Evolutionary conservation across 2,329 filamentous ascomycete genomes (phyloP).

Genomic region (Trichocomaceae sp.): DNA sequence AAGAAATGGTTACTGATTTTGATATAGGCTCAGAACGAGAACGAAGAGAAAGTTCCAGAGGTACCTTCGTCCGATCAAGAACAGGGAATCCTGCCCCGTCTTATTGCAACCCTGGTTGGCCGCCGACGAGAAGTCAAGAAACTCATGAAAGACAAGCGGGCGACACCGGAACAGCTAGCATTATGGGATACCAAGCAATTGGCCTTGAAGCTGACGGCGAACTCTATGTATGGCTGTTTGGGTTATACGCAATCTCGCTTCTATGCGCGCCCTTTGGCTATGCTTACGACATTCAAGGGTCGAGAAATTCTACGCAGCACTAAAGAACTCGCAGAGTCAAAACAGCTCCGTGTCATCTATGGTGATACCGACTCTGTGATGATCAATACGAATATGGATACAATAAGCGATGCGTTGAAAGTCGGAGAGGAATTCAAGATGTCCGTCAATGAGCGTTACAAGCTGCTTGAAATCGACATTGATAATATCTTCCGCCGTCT

Average conservation of each 20-base stretch:
- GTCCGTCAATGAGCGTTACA: constrained; percentile 89
- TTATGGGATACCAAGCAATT: constrained; percentile 98
- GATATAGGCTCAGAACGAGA: constrained; percentile 51
- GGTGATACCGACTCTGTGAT: constrained; percentile 99
- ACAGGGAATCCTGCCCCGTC: constrained; percentile 77
- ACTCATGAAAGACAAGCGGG: constrained; percentile 89
- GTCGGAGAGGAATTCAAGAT: constrained; percentile 94
- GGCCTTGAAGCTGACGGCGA: constrained; percentile 92
- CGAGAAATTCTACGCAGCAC: constrained; percentile 95
- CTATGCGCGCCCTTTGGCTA: constrained; percentile 88
- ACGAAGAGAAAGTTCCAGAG: constrained; percentile 83
- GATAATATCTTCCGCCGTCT: constrained; percentile 95
- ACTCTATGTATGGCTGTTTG: constrained; percentile 99
- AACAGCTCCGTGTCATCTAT: constrained; percentile 90
- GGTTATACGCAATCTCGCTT: constrained; percentile 96
- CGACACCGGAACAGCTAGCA: constrained; percentile 76
- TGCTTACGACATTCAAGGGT: constrained; percentile 94
- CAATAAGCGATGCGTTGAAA: constrained; percentile 79
- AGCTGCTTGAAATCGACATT: constrained; percentile 91
- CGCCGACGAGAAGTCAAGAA: constrained; percentile 89
- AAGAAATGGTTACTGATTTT: constrained; percentile 12
- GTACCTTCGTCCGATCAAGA: constrained; percentile 67
- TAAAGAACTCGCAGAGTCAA: constrained; percentile 89
- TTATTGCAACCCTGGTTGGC: constrained; percentile 86
- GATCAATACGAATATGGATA: constrained; percentile 98